Percentiles rank a stretch among this genome's conserved stretches.
Evolutionary conservation across 2,329 filamentous ascomycete species (phyloP).

Genomic region (Blastomyces parvus): DNA sequence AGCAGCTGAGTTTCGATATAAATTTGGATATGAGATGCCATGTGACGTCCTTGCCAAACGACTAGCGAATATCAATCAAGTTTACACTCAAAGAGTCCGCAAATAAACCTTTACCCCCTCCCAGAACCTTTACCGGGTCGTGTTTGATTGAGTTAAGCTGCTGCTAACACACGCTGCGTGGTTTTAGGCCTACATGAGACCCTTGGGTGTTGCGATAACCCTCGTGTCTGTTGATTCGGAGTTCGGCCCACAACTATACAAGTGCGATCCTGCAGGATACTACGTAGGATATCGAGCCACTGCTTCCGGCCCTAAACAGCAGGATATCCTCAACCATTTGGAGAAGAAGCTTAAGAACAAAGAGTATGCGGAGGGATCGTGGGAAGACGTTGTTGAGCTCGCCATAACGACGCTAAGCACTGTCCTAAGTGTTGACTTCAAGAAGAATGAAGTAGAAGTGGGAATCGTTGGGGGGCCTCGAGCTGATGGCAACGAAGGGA

Average conservation of each 20-base stretch:
- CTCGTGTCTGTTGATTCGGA: slow-evolving; percentile 91
- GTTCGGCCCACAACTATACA: slow-evolving; percentile 89
- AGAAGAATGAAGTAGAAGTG: slow-evolving; percentile 97
- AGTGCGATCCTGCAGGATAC: slow-evolving; percentile 96
- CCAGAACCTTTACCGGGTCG: background rate
- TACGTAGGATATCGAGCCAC: slow-evolving; percentile 98
- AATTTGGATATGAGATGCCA: slow-evolving; percentile 98
- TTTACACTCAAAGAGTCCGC: slow-evolving; percentile 89
- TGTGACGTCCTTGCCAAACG: slow-evolving; percentile 94
- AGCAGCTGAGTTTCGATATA: slow-evolving; percentile 96
- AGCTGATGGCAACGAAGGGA: slow-evolving; percentile 72
- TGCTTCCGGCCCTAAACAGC: slow-evolving; percentile 92
- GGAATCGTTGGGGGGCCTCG: slow-evolving; percentile 88
- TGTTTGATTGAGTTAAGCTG: background rate
- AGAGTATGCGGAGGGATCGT: slow-evolving; percentile 80
- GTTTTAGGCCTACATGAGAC: slow-evolving; percentile 84
- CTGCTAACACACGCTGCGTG: slow-evolving; percentile 10
- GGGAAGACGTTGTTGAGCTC: slow-evolving; percentile 96
- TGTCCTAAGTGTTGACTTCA: slow-evolving; percentile 97
- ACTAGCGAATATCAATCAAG: slow-evolving; percentile 97
- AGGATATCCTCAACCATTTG: slow-evolving; percentile 94
- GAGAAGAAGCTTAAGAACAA: slow-evolving; percentile 99
- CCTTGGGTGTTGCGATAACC: slow-evolving; percentile 89
- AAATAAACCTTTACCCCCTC: background rate
- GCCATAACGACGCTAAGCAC: slow-evolving; percentile 93